Conservation (phyloP, 2,329 filamentous ascomycete species). For the Venturia nashicola region DNA sequence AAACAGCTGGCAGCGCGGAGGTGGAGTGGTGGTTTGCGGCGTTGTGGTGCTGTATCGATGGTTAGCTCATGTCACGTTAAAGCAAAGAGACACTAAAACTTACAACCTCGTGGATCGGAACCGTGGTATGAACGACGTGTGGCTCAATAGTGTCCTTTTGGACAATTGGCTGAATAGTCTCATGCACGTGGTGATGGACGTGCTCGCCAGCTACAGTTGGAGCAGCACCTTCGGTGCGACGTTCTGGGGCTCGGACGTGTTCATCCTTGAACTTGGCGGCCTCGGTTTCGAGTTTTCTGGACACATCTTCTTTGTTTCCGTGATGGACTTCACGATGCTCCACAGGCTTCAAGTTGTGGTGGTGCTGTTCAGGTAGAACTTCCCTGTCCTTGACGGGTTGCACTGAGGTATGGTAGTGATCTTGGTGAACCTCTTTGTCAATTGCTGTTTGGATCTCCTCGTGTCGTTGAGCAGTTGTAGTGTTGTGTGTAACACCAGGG, state of each 20-base stretch:
- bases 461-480: constrained; percentile 46
- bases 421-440: constrained; percentile 58
- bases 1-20: constrained; percentile 51
- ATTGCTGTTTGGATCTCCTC: constrained; percentile 51
- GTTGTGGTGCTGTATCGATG: constrained; percentile 43
- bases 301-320: constrained; percentile 28
- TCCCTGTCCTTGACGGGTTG: constrained; percentile 50
- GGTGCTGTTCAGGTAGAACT: constrained; percentile 49
- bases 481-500: constrained; percentile 48
- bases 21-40: constrained; percentile 53
- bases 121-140: constrained; percentile 56
- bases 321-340: constrained; percentile 52
- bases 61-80: neutral
- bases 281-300: constrained; percentile 31
- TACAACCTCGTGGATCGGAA: constrained; percentile 55
- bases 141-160: constrained; percentile 58
- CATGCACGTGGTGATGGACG: constrained; percentile 53
- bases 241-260: constrained; percentile 32
- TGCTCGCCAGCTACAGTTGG: constrained; percentile 48
- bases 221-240: constrained; percentile 35
- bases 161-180: constrained; percentile 58
- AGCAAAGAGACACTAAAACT: neutral
- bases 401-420: constrained; percentile 58
- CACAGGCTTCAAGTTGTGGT: constrained; percentile 44
- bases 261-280: constrained; percentile 41